phyloP scores from a whole-genome alignment of 495 filamentous ascomycete species.

The Aspergillus coremiiformis region DNA sequence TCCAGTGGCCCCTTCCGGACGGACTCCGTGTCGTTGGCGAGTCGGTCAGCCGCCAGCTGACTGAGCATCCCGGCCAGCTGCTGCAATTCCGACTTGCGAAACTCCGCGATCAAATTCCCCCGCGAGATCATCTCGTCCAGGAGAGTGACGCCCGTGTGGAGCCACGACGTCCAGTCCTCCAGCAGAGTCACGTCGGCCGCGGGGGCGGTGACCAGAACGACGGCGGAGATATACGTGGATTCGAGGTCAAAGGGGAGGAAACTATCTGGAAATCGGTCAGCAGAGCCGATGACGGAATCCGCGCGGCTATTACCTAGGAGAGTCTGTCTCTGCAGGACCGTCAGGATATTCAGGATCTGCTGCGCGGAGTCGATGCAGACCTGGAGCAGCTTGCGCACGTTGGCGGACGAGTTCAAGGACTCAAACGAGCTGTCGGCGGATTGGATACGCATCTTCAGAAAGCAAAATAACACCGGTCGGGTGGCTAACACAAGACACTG shows the following conservation, averaged over 20 bases:
- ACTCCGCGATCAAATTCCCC: conserved; percentile 34
- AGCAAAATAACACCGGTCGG: conserved; percentile 33
- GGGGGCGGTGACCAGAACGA: conserved; percentile 29
- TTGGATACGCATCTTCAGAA: conserved; percentile 31
- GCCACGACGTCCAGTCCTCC: conserved; percentile 24
- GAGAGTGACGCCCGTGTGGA: conserved; percentile 28
- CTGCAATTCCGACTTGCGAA: conserved; percentile 32
- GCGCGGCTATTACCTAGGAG: conserved; percentile 28
- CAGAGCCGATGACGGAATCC: background rate
- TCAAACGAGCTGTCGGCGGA: conserved; percentile 18
- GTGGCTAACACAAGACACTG: conserved; percentile 39
- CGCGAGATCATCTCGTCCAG: conserved; percentile 38
- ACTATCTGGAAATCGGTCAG: conserved; percentile 23
- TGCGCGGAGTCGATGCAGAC: conserved; percentile 38
- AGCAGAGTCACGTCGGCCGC: conserved; percentile 26
- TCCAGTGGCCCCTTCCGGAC: background rate
- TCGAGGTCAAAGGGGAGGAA: conserved; percentile 42
- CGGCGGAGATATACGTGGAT: conserved; percentile 31
- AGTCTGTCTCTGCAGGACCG: conserved; percentile 29
- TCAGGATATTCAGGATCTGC: conserved; percentile 34
- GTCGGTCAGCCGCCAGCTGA: conserved; percentile 19
- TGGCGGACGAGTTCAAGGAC: conserved; percentile 24
- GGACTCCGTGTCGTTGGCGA: background rate
- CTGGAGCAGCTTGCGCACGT: conserved; percentile 30
- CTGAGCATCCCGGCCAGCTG: conserved; percentile 27